Base-by-base conservation (phyloP, 2,329 filamentous ascomycete species). In the Botrytis medusae region DNA sequence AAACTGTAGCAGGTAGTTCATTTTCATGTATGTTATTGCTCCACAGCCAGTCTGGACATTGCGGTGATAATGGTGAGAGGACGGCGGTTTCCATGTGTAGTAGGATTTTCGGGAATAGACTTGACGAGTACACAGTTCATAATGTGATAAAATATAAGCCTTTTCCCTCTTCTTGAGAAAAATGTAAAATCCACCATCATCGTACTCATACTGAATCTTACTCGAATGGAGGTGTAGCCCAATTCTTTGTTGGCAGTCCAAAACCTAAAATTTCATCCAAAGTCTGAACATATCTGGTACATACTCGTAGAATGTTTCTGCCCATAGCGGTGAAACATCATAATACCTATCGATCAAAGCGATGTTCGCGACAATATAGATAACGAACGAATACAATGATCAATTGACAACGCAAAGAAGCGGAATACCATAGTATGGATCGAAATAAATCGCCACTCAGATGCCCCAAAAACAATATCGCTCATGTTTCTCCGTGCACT, bases 241-340 rank as follows among this genome's bases (percentile, higher is more conserved):
- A 51, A 51, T 12, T 51, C 25, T n/a, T 10, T n/a, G 12, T 51
- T 51, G 25, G 10, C 12, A 51, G 25, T 51, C 1, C 25, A 51
- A 51, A 25, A 51, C 14, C 10, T 16, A n/a, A n/a, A n/a, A n/a
- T 5, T n/a, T 51, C 25, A 16, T 7, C 14, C 10, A n/a, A 51
- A n/a, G 12, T 16, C 48, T 54, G 46, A 48, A 48, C 9, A 48
- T 25, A 25, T n/a, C n/a, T 37, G 37, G 6, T 37, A 37, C 8
- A 37, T 37, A 54, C n/a, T 25, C n/a, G 1, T 25, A 54, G 48
- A 54, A 16, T n/a, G n/a, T 34, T 69, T 69, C 48, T 69, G 65
- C 65, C 51, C 37, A 57, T 57, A 42, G 64, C 64, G 64, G 64
- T 68, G 48, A 68, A 54, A 40, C 14, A 8, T 22, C n/a, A n/a